Evolutionary conservation across 371 early-diverging fungal species (phyloP), one percentile per base, ranked within the genome.

Genomic region (Phascolomyces articulosus): DNA sequence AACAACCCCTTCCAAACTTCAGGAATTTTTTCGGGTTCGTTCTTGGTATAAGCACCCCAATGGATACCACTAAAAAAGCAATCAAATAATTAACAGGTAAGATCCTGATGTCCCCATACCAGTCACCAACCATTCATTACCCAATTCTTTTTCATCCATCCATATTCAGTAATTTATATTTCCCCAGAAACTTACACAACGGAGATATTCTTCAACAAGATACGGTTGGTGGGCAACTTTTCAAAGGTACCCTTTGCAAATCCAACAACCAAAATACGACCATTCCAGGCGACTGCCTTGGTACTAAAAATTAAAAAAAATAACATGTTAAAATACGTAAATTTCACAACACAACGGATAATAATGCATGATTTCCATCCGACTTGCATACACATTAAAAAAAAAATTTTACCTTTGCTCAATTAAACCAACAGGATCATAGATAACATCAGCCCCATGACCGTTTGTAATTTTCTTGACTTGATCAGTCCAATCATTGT

Each of bases 201-300:
- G 1, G 91, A 85, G 21, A 90, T 85, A 67, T 93, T 94, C 74
- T 96, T 96, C 53, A 96, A 76, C 68, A 96, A 75, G 18, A 95
- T 73, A 15, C 93, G 84, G 68, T 96, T 95, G 3, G 88, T 80
- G 1, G 95, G 84, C 4, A 95, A 76, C 65, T 91, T 90, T 66
- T 96, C 96, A 66, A 93, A 91, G 1, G 77, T 77, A 16, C 94
- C 95, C 27, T 87, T 87, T 6, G 94, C 94, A 80, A 95, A 96
- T 4, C 95, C 96, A 53, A 96, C 86, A 7, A 96, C 90, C 11
- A 96, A 70, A 3, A 94, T 78, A 40, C 95, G 89, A 3, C 92
- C 96, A 70, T 90, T 91, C 91, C 93, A 94, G 16, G 93, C 94
- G n/a, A 88, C 80, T 62, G 94, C 93, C 61, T 90, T 83, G 13